Evolutionary conservation across 1,284 basidiomycete genomes (phyloP), one percentile per base, ranked within the genome.

Genomic region (Malassezia equina): DNA sequence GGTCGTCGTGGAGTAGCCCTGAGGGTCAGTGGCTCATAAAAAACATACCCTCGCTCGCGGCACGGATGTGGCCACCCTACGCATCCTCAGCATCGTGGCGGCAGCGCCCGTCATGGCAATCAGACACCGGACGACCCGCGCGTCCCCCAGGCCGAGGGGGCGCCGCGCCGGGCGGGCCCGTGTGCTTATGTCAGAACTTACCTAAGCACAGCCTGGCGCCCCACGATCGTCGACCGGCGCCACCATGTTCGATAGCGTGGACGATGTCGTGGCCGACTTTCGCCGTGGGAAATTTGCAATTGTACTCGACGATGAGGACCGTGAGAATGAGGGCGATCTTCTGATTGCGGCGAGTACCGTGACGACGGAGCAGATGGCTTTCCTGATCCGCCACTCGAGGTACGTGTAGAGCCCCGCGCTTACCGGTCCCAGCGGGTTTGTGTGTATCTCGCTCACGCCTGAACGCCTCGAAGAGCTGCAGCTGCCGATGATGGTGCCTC

Each of bases 301-400:
- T 5, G 67, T 74, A 12, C 63, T 74, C 34, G 71, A 74, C 56
- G 67, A 68, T 42, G 71, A 74, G 52, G 63, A 73, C 43, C 67
- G 71, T 7, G 71, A 74, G 52, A 74, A 74, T 52, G 71, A 74
- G 53, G 71, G 71, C 19, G 71, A 74, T 45, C 59, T 73, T 13
- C 67, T 74, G 61, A 63, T 67, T 31, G 58, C 71, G 9, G 71
- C 70, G 0, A 52, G 62, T 17, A 58, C 50, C n/a, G 62, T 87
- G 62, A 90, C 90, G 19, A 88, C 88, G 0, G 86, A 94, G 76
- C 88, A 93, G 69, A 95, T 99, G 93, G 94, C 94, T 1, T 99
- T 90, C 89, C 88, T 99, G 81, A 90, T 99, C 75, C 85, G 86
- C 73, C 85, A 93, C 77, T 89, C 67, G 2, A 56, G 51, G 58